These are phyloP conservation scores for Microdochium paspali DNA, from an alignment of 2,329 filamentous ascomycete genomes.

Conservation along the genomic window DNA sequence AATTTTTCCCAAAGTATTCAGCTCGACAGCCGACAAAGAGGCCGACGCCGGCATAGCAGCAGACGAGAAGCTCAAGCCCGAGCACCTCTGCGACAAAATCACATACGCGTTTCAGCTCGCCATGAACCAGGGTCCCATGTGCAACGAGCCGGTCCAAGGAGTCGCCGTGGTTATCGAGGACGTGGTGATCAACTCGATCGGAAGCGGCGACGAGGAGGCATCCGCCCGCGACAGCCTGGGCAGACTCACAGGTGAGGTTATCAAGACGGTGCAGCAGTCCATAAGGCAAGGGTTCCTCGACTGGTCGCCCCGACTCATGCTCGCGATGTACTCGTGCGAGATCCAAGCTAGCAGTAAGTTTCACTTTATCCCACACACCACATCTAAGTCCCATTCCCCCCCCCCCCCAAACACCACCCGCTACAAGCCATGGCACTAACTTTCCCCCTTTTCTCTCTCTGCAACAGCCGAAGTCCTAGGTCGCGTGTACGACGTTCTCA, in stretches of 20 bases:
- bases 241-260: constrained; percentile 84
- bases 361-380: too few species aligned
- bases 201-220: constrained; percentile 32
- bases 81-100: constrained; percentile 82
- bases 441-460: constrained; percentile 9
- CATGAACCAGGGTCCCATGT: constrained; percentile 80
- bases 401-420: too few species aligned
- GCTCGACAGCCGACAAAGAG: constrained; percentile 21
- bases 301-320: constrained; percentile 89
- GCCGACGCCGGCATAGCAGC: constrained; percentile 24
- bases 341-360: constrained; percentile 82
- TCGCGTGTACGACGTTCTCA: constrained; percentile 95
- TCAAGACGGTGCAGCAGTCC: constrained; percentile 78
- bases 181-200: constrained; percentile 45
- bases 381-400: too few species aligned
- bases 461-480: constrained; percentile 78
- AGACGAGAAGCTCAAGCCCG: constrained; percentile 43
- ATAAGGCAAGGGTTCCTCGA: constrained; percentile 83
- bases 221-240: constrained; percentile 59
- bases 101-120: constrained; percentile 90
- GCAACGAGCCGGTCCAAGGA: constrained; percentile 87
- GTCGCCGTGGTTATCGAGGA: constrained; percentile 86
- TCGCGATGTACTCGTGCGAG: constrained; percentile 97
- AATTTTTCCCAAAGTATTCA: constrained; percentile 61
- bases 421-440: not conserved